These are phyloP conservation scores for Gossypium sturtianum DNA, from an alignment of 345 rosid species.

Conservation along the genomic window DNA sequence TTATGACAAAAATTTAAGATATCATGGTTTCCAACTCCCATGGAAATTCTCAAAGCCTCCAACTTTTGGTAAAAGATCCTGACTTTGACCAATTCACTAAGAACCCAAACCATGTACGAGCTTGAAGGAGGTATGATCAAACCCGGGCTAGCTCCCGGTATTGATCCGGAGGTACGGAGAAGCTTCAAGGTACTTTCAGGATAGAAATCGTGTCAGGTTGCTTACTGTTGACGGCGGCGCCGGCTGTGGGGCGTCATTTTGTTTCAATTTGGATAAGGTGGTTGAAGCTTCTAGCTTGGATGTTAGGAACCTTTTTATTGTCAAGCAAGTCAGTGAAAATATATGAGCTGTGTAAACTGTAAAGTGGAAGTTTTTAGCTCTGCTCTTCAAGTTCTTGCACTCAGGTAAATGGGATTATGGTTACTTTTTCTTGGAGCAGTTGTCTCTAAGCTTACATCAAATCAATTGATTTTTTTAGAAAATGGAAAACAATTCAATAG, in stretches of 20 bases:
- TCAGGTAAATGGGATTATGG: conserved; percentile 40
- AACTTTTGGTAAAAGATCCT: conserved; percentile 16
- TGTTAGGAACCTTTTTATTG: conserved; percentile 59
- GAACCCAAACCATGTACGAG: conserved; percentile 32
- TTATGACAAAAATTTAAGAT: conserved; percentile 12
- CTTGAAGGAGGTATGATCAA: conserved; percentile 28
- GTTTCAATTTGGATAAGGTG: conserved; percentile 31
- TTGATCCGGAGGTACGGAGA: conserved; percentile 39
- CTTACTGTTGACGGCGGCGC: conserved; percentile 45
- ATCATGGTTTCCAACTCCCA: conserved; percentile 19
- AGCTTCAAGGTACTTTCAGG: conserved; percentile 59
- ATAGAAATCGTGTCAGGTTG: conserved; percentile 37
- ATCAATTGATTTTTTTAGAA: too few relatives aligned
- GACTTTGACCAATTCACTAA: conserved; percentile 24
- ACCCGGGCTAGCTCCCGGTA: conserved; percentile 37
- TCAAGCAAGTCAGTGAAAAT: conserved; percentile 57
- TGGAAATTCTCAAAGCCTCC: conserved; percentile 25
- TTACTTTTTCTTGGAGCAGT: too few relatives aligned
- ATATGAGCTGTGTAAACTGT: conserved; percentile 72
- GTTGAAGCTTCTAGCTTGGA: conserved; percentile 32
- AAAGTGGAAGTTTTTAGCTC: conserved; percentile 96
- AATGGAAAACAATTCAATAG: too few relatives aligned
- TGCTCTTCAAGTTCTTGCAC: conserved; percentile 91
- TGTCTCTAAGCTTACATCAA: too few relatives aligned
- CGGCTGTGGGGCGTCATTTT: conserved; percentile 28